Base-by-base conservation (phyloP, 2,329 filamentous ascomycete species). In the Ophiocordyceps camponoti-leonardi region DNA sequence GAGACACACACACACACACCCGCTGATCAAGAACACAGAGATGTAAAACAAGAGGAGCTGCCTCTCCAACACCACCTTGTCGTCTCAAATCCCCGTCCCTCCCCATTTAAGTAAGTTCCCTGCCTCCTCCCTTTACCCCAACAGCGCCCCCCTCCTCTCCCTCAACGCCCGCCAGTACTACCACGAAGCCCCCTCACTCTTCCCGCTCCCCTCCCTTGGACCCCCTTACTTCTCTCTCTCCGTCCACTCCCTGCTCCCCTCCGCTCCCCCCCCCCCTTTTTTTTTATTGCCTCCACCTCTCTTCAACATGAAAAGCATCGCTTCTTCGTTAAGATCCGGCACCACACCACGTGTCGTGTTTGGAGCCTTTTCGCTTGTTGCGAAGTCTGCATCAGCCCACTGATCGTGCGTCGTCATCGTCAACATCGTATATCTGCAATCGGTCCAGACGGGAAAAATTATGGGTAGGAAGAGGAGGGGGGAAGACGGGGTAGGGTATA, bases 361-460 rank as follows among this genome's bases (percentile, higher is more conserved):
- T 19, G 8, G 18, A 12, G n/a, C 12, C 47, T 8, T 43, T 18
- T 16, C 44, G 41, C 46, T 42, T 28, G 31, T 16, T 41, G 20
- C 20, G n/a, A 41, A 41, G 39, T 20, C 12, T 20, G 11, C n/a
- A n/a, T 16, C 14, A 42, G 22, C 16, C 16, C 20, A n/a, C 22
- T 12, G 39, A 18, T 16, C 6, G 35, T 46, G 28, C 28, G 45
- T 55, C 54, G 52, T 56, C 50, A 52, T 60, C 55, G 56, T 58
- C 57, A 54, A 51, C 51, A 54, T 61, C 59, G 50, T 60, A 31
- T 45, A 53, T 56, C 56, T 54, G 55, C 33, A 37, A 52, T n/a
- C 53, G 55, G 57, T 53, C 44, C 56, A 56, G 59, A 60, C 58
- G 58, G 58, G 56, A 5, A 55, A 56, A 64, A 64, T 58, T 58